These are phyloP conservation scores for Trichoderma oligosporum DNA, from an alignment of 2,329 filamentous ascomycete genomes.

Conservation along the genomic window DNA sequence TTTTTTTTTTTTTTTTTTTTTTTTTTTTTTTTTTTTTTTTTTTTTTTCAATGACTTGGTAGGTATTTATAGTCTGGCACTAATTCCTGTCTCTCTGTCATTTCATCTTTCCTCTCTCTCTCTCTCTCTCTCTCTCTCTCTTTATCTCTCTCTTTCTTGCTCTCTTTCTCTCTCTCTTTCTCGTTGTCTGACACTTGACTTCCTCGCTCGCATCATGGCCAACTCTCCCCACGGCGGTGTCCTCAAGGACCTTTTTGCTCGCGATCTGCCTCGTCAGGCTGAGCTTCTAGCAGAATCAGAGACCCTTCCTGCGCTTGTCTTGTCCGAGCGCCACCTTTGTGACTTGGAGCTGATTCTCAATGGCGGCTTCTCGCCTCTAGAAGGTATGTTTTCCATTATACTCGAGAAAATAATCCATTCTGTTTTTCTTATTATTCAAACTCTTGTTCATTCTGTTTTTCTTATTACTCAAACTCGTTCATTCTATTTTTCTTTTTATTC, in stretches of 20 bases:
- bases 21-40: no score
- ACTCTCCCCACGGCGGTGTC: slow-evolving; percentile 80
- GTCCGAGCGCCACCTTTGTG: slow-evolving; percentile 92
- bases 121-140: not conserved
- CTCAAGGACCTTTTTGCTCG: slow-evolving; percentile 97
- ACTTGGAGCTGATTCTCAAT: slow-evolving; percentile 94
- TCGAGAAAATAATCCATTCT: no score
- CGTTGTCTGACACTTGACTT: not conserved
- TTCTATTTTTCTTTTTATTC: no score
- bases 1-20: no score
- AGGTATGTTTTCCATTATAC: slow-evolving; percentile 68
- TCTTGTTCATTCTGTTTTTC: no score
- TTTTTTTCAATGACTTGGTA: no score
- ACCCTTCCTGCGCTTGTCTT: slow-evolving; percentile 78
- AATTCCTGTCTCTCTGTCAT: not conserved
- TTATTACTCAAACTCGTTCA: no score
- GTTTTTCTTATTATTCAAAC: no score
- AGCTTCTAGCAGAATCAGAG: slow-evolving; percentile 83
- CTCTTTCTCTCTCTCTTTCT: not conserved
- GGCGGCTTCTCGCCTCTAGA: slow-evolving; percentile 97
- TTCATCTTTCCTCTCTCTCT: not conserved
- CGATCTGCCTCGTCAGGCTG: slow-evolving; percentile 75
- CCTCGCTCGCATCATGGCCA: slow-evolving; percentile 51
- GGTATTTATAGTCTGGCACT: slow-evolving; percentile 11
- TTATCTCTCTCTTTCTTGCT: not conserved